Base-by-base conservation (phyloP, 1,284 basidiomycete genomes). In the Moesziomyces aphidis region DNA sequence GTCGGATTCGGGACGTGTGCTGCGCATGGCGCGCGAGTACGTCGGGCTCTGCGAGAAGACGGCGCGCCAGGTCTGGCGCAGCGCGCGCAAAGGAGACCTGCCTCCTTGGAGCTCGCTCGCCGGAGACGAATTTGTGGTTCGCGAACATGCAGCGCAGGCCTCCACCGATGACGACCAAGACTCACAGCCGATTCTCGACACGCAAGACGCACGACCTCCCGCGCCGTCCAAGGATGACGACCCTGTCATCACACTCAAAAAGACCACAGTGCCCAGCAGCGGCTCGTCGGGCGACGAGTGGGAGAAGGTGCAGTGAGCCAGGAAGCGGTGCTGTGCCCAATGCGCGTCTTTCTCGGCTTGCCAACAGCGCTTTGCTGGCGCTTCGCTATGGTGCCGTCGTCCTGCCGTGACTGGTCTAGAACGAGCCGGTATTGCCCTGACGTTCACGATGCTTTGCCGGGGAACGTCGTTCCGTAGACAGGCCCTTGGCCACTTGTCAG, bases 81-180 rank as follows among this genome's bases (percentile, higher is more conserved):
- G 73, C 54, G 76, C 76, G n/a, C 49, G 63, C 8, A 63, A 72
- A 36, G 79, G 70, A 7, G 61, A 66, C 17, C 52, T 79, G 44
- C 73, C 79, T 31, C 79, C 77, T 13, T 80, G 76, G 76, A 66
- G 65, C 62, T 63, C 61, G 36, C 50, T 72, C 45, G 55, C 67
- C 15, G 71, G 60, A 13, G 67, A 74, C 53, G 65, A 65, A n/a
- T 61, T 62, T 48, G 65, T 65, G 7, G 47, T 68, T n/a, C 55
- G 54, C 11, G 68, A 67, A 56, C 63, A 63, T 22, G 28, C 34
- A 34, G 36, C 45, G 11, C 56, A 62, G 53, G 15, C 49, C 9
- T 61, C 56, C 8, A 54, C 55, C 5, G 62, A 65, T 10, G 49
- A 58, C 21, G 73, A 58, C 19, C 69, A 65, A 19, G 55, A 49